Evolutionary conservation across 225 moss, liverwort and hornwort species (phyloP).

Genomic region (Pseudisothecium myosuroides): DNA sequence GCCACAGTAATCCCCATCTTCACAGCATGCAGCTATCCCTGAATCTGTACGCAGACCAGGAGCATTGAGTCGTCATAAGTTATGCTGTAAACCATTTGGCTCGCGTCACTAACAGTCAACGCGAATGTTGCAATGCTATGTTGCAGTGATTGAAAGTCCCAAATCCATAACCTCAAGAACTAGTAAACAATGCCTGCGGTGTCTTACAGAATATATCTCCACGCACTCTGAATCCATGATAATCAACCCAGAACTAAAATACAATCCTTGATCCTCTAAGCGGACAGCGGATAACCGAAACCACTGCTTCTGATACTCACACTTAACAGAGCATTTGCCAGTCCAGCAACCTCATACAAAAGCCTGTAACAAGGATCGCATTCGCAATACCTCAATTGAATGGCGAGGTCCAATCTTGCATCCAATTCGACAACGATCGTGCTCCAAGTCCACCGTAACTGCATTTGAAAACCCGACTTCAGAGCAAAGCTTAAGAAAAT

Average conservation of each 20-base stretch:
- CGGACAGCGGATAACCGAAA: neutral
- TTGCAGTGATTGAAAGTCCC: neutral
- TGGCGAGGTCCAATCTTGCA: neutral
- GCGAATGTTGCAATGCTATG: too few species aligned
- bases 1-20: constrained; percentile 91
- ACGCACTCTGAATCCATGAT: neutral
- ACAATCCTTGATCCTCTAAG: neutral
- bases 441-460: neutral
- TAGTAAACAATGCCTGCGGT: neutral
- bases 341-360: neutral
- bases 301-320: neutral
- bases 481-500: neutral
- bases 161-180: too few species aligned
- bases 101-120: neutral
- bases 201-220: neutral
- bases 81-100: too few species aligned
- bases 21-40: constrained; percentile 1
- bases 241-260: too few species aligned
- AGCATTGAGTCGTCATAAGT: too few species aligned
- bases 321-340: neutral
- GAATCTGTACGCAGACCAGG: neutral
- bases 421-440: neutral
- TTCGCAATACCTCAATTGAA: neutral
- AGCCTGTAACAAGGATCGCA: neutral
- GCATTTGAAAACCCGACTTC: neutral